Conservation (phyloP, 345 rosid genomes). For the Salix udensis region DNA sequence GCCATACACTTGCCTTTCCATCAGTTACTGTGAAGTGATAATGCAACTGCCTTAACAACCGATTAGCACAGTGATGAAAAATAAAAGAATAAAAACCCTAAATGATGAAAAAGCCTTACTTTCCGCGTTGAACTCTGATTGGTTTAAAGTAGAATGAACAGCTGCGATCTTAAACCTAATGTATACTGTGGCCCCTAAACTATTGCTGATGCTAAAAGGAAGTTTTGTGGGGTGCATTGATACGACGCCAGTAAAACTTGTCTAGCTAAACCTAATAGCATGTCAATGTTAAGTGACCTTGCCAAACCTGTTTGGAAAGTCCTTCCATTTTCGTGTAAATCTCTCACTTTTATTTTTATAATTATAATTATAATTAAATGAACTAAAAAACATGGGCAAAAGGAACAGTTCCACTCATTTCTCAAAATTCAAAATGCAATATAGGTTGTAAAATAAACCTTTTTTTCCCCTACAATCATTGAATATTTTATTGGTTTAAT, state of each 20-base stretch:
- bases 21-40: constrained; percentile 31
- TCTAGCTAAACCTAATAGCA: constrained; percentile 40
- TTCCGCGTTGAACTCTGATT: constrained; percentile 36
- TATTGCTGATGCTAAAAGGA: constrained; percentile 22
- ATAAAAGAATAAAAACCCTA: constrained; percentile 23
- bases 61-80: constrained; percentile 2
- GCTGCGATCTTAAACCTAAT: constrained; percentile 32
- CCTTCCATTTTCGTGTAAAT: background rate
- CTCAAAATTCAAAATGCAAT: no score
- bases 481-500: no score
- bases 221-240: constrained; percentile 32
- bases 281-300: constrained; percentile 14
- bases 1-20: constrained; percentile 21
- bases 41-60: constrained; percentile 42
- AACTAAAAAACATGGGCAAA: no score
- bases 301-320: constrained; percentile 28
- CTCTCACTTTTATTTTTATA: background rate
- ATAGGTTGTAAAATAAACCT: no score
- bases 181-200: constrained; percentile 22
- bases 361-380: no score
- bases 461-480: no score
- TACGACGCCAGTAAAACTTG: constrained; percentile 33
- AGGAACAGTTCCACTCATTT: no score
- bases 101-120: constrained; percentile 32
- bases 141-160: constrained; percentile 49